Evolutionary conservation across 805 yeast species (phyloP), one percentile per base, ranked within the genome.

Genomic region (Zygotorulaspora danielsina): DNA sequence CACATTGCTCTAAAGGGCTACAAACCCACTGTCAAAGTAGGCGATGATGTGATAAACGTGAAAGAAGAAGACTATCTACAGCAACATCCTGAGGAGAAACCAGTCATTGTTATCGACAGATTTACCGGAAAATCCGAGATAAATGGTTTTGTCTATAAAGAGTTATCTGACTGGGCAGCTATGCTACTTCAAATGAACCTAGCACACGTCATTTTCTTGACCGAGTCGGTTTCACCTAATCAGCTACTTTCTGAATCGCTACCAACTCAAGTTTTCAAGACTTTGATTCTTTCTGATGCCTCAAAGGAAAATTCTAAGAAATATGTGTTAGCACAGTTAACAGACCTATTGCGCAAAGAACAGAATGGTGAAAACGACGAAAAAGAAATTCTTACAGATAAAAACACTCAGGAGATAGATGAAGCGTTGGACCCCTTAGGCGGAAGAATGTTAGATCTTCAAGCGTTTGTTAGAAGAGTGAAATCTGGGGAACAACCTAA

Each of bases 391-490:
- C 32, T 44, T 35, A 25, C 45, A 18, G 50, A 50, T 5, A 49
- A 51, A 16, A 45, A 59, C 4, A 45, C 50, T 9, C 45, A 55
- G 2, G 71, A 69, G 7, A 68, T 88, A 17, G 80, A 76, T 17
- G 62, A 65, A 4, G 73, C 80, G 21, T 64, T 89, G 22, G 76
- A 67, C 19, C 94, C 95, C 9, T 64, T 93, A 19, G 98, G 98
- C 15, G 98, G 98, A 28, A 78, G 98, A 46, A 84, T 90, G 89
- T 71, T 88, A 32, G 98, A 93, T 60, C 69, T 93, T 36, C 96
- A 93, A 62, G 81, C 90, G 19, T 88, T 86, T 63, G 83, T 83
- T 1, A 75, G 97, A 57, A 81, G 97, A 36, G 75, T 93, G 12
- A 79, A 79, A 51, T 78, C 90, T 1, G 98, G 98, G 5, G 98